phyloP scores from a whole-genome alignment of 116 monocot species.

The Dioscorea cayenensis region DNA sequence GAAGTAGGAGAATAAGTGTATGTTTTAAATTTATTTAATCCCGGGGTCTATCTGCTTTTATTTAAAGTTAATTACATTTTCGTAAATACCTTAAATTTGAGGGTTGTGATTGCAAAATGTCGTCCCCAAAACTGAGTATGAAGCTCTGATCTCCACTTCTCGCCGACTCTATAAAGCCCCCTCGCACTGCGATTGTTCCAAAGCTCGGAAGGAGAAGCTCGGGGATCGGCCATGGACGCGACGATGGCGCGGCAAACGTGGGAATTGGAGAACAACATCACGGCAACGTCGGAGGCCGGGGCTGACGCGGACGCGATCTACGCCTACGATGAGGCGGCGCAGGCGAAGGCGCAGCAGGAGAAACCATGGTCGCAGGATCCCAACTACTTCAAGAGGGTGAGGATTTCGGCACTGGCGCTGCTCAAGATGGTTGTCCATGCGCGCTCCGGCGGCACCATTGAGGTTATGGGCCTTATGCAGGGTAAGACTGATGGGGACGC shows the following conservation, averaged over 20 bases:
- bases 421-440: conserved; percentile 99
- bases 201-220: no score
- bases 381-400: conserved; percentile 66
- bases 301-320: conserved; percentile 64
- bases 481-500: conserved; percentile 85
- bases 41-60: no score
- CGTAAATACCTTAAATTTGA: no score
- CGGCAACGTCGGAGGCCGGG: conserved; percentile 19
- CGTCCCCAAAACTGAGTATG: no score
- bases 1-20: no score
- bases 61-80: no score
- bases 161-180: no score
- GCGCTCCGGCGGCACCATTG: conserved; percentile 88
- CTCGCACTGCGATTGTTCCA: no score
- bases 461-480: conserved; percentile 99
- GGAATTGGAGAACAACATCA: conserved; percentile 96
- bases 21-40: no score
- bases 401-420: conserved; percentile 88
- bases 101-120: no score
- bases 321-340: conserved; percentile 78
- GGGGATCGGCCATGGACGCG: conserved; percentile 2
- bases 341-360: conserved; percentile 63
- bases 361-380: conserved; percentile 85
- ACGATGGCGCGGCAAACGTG: conserved; percentile 69
- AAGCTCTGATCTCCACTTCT: no score